Evolutionary conservation across 148 eudicot species (phyloP), one percentile per base, ranked within the genome.

Genomic region (Polygonum aviculare): DNA sequence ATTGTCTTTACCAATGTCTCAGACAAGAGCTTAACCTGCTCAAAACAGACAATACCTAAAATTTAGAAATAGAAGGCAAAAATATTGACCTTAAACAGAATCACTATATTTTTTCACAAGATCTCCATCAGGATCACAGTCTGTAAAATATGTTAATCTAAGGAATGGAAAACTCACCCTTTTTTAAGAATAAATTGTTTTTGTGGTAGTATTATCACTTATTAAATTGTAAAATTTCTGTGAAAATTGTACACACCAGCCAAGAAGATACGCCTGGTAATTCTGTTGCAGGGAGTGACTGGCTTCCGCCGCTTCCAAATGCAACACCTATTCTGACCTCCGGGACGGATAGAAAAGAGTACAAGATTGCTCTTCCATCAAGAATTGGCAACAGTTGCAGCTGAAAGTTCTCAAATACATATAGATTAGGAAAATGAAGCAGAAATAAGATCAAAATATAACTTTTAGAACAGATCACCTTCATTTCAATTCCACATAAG

Each of bases 251-350:
- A 79, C 79, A 15, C 80, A 95, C 99, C 96, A 95, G 91, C 94
- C 96, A 95, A n/a, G 99, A 90, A 47, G 91, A 87, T 80, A 95
- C 97, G 69, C 91, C 99, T 2, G 99, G 94, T 55, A 95, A 83
- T 75, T 92, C 99, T 69, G 92, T 90, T 76, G 97, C 97, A 76
- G 99, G 99, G 81, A 95, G 88, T 19, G 91, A 85, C 77, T 95
- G 97, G 82, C 87, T 91, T 78, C 89, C 91, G 78, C 98, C 96
- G 81, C 93, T 84, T 62, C 99, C 99, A 82, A 93, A 90, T 69
- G 97, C 94, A 78, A 95, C 84, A 55, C 91, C 96, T 54, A 93
- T 84, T 81, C 94, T 89, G 70, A 95, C 94, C 78, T 93, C 99
- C 4, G 99, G 99, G 75, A 80, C 84, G 21, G 97, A 77, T 60